Base-by-base conservation (phyloP, 768 basidiomycete genomes). In the Fomitopsis serialis region DNA sequence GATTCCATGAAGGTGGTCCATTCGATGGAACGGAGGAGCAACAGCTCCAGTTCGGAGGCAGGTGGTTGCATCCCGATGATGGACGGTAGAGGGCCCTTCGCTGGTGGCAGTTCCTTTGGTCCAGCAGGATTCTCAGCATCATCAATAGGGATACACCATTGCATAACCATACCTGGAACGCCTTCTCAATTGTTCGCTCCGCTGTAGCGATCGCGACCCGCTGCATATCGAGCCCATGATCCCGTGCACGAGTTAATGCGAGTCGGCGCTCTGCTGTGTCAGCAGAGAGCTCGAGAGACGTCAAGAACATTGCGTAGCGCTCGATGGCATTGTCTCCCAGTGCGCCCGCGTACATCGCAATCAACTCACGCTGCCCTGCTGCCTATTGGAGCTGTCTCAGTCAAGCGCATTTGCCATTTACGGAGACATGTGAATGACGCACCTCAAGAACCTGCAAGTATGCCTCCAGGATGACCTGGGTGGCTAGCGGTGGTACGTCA, bases 301-400 rank as follows among this genome's bases (percentile, higher is more conserved):
- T 82, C 22, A 98, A 76, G 83, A 94, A 98, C 61, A 86, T 73
- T 0, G 94, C 93, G 61, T 98, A 98, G 34, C 92, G 86, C 61
- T 93, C 89, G 35, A 96, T 84, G 2, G 93, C 93, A 58, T 92
- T 92, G 62, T 92, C 87, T 6, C 93, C 90, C 21, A 98, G 72
- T 25, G 91, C 90, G 13, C 90, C 84, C 6, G 93, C 93, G 66
- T 99, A 98, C 75, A 97, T 82, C 0, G 96, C 94, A 12, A 98
- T 93, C 17, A 98, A 78, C 40, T 88, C 82, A 32, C 90, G 79
- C 68, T 94, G 78, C 17, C 88, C 89, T 17, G 89, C 87, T 40
- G 75, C 74, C 85, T 89, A 58, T 11, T n/a, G n/a, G 49, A 50
- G 46, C 25, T 32, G 6, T 32, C 6, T 32, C 29, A 32, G 23